Evolutionary conservation across 2,329 filamentous ascomycete genomes (phyloP), one percentile per base, ranked within the genome.

Genomic region (Calonectria montana): DNA sequence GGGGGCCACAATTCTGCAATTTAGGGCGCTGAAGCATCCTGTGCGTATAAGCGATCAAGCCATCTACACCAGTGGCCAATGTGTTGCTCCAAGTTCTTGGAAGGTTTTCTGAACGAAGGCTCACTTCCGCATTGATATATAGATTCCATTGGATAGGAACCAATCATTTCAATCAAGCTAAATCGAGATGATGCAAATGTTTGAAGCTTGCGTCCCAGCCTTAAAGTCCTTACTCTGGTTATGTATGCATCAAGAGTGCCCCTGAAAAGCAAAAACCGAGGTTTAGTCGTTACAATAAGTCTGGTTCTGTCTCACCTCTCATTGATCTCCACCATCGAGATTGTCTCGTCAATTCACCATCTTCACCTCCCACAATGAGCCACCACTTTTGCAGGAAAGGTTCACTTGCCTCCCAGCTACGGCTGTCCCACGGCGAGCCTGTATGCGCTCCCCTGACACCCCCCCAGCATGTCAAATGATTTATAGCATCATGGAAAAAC

Each of bases 351-450:
- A 81, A 50, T 65, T 81, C 79, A 2, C 79, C 80, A 12, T 80
- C 78, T 1, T 77, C 74, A 3, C 80, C 79, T 7, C 80, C 80
- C 29, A 80, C 75, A 10, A 81, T 71, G 21, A 74, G 65, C 70
- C 74, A 76, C 79, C 78, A 81, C 66, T 79, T 81, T 41, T 77
- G 71, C 55, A 81, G 61, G 48, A 81, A 81, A 45, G 73, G 67
- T n/a, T 78, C 78, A 6, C 70, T 79, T 9, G 77, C 79, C 48
- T 81, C 79, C 79, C 79, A 81, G 21, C 77, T 81, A 41, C 79
- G 77, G 10, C 73, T 69, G 31, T 81, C 79, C 79, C 79, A 81
- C 9, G 80, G 78, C 23, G 77, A 76, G 35, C 78, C 79, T 4
- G 77, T 77, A n/a, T 75, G 74, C 4, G 76, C 75, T 2, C 76